Evolutionary conservation across 2,329 filamentous ascomycete genomes (phyloP).

Genomic region (Epicoccum nigrum): DNA sequence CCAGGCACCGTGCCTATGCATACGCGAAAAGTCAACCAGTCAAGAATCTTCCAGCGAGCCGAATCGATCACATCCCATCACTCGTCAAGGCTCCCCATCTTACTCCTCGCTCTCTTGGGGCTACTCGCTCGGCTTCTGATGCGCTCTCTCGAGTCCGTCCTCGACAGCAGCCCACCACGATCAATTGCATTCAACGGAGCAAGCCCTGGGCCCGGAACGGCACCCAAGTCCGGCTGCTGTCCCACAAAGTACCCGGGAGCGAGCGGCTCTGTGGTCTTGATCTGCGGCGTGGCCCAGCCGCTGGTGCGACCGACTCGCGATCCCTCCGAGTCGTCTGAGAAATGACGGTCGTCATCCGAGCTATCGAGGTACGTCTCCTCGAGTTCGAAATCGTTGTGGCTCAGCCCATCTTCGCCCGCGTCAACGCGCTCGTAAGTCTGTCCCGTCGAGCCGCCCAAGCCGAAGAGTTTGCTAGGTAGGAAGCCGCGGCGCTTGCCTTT

Average conservation of each 20-base stretch:
- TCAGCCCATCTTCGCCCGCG: constrained; percentile 74
- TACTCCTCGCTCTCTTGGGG: constrained; percentile 47
- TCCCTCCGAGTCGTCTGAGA: constrained; percentile 65
- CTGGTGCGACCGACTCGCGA: constrained; percentile 65
- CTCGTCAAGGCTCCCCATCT: constrained; percentile 29
- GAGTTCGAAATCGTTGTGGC: constrained; percentile 75
- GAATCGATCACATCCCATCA: constrained; percentile 3
- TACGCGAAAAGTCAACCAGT: background rate
- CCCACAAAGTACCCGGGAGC: constrained; percentile 28
- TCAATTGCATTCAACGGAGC: constrained; percentile 47
- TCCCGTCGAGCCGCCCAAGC: constrained; percentile 47
- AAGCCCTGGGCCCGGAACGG: constrained; percentile 43
- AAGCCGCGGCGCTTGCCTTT: constrained; percentile 47
- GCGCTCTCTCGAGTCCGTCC: constrained; percentile 86
- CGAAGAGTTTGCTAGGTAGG: constrained; percentile 66
- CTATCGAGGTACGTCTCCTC: constrained; percentile 54
- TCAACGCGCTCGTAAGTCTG: constrained; percentile 75
- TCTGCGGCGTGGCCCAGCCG: constrained; percentile 71
- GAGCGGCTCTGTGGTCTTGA: constrained; percentile 47
- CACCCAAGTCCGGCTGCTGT: constrained; percentile 28
- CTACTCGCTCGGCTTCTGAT: constrained; percentile 61
- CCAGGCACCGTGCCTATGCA: background rate
- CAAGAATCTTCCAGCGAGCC: too few species aligned
- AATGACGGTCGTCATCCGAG: constrained; percentile 61
- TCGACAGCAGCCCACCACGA: constrained; percentile 74